These are phyloP conservation scores for Phytophthora niederhauseri DNA, from an alignment of 352 stramenopile genomes.

Conservation along the genomic window DNA sequence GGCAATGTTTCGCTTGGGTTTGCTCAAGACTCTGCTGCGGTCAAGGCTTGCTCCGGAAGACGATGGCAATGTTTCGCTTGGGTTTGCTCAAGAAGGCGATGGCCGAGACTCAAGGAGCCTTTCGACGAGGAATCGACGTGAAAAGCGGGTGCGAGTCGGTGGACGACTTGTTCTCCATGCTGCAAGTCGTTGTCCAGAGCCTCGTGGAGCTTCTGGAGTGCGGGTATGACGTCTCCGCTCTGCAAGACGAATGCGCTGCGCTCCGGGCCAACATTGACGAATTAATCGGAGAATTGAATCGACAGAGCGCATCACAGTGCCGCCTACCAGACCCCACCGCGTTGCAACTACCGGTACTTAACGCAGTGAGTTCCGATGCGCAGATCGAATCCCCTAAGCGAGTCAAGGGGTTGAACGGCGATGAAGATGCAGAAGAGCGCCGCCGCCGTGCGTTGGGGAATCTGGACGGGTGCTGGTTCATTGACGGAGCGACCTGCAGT, in stretches of 20 bases:
- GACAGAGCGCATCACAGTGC: slow-evolving; percentile 1
- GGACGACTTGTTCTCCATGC: not conserved
- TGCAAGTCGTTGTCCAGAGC: not conserved
- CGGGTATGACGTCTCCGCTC: not conserved
- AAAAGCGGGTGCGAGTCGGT: not conserved
- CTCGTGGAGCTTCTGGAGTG: not conserved
- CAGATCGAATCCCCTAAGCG: slow-evolving; percentile 12
- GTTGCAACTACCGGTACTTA: slow-evolving; percentile 22
- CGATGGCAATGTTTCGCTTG: slow-evolving; percentile 41
- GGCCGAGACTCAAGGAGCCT: slow-evolving; percentile 1
- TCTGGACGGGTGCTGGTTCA: slow-evolving; percentile 24
- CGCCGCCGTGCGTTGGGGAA: slow-evolving; percentile 24
- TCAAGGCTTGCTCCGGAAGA: slow-evolving; percentile 41
- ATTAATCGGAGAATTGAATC: slow-evolving; percentile 27
- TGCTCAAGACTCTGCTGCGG: slow-evolving; percentile 35
- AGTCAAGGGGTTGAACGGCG: not conserved
- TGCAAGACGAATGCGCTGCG: not conserved
- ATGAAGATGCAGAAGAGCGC: slow-evolving; percentile 20
- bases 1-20: slow-evolving; percentile 35
- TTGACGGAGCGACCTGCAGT: slow-evolving; percentile 22
- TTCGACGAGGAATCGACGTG: not conserved
- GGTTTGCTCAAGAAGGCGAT: slow-evolving; percentile 16
- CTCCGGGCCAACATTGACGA: slow-evolving; percentile 21
- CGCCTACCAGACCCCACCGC: slow-evolving; percentile 1
- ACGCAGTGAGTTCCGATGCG: slow-evolving; percentile 4